phyloP scores from a whole-genome alignment of 202 grass and related monocot genomes.

The Zoysia matrella region DNA sequence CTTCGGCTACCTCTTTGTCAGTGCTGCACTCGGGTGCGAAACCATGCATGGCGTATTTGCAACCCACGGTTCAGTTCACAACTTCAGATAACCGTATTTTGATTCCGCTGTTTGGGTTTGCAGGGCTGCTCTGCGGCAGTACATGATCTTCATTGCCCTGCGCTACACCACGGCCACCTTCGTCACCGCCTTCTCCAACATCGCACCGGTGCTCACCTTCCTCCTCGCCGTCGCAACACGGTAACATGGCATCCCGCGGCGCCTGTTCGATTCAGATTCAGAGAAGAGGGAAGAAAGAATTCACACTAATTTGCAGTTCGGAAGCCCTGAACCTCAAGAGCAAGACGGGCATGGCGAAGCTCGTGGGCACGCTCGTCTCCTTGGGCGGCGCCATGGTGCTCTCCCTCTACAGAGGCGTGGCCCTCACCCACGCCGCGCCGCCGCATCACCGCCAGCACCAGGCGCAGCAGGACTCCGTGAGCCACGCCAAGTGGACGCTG shows the following conservation, averaged over 20 bases:
- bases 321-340: slow-evolving; percentile 59
- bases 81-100: not conserved
- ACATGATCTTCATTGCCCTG: slow-evolving; percentile 77
- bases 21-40: slow-evolving; percentile 74
- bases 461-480: not conserved
- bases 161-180: slow-evolving; percentile 88
- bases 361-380: slow-evolving; percentile 65
- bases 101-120: not conserved
- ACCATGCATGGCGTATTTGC: no score
- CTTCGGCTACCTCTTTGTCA: slow-evolving; percentile 75
- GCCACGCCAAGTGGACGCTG: slow-evolving; percentile 61
- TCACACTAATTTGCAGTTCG: slow-evolving; percentile 35
- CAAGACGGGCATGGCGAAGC: slow-evolving; percentile 66
- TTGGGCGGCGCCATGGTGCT: slow-evolving; percentile 73
- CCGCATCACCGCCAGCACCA: not conserved
- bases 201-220: slow-evolving; percentile 82
- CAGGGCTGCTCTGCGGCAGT: slow-evolving; percentile 89
- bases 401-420: slow-evolving; percentile 68
- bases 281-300: no score
- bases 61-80: not conserved
- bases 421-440: slow-evolving; percentile 43
- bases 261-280: no score
- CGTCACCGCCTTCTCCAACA: slow-evolving; percentile 91
- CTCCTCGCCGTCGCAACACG: slow-evolving; percentile 65
- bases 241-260: slow-evolving; percentile 16